Percentiles rank a stretch among this genome's conserved stretches.
Conservation (phyloP, 257 asterid species). For the Sherardia arvensis region DNA sequence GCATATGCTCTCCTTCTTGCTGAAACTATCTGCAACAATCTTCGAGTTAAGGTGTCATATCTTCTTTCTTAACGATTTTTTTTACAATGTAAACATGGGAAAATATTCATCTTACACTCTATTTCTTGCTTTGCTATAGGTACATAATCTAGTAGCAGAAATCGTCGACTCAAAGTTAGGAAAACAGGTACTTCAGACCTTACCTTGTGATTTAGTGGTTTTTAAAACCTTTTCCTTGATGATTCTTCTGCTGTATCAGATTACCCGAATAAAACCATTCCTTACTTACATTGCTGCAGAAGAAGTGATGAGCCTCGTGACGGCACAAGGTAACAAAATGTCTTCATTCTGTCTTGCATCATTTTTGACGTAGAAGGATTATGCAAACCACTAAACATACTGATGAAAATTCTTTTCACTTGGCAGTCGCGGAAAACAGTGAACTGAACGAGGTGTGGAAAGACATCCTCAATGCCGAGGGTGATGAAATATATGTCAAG, state of each 20-base stretch:
- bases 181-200: conserved; percentile 54
- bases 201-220: too few species aligned
- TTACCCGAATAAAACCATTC: conserved; percentile 70
- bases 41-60: conserved; percentile 62
- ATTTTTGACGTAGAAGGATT: background rate
- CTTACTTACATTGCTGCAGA: conserved; percentile 86
- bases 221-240: too few species aligned
- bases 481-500: conserved; percentile 95
- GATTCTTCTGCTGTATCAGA: conserved; percentile 31
- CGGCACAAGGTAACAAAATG: conserved; percentile 73
- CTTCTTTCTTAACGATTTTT: background rate
- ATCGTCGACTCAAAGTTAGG: conserved; percentile 84
- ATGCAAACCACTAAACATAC: background rate
- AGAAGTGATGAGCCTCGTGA: conserved; percentile 97
- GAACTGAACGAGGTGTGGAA: conserved; percentile 92
- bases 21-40: conserved; percentile 69
- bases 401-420: conserved; percentile 7
- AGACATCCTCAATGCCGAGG: conserved; percentile 83
- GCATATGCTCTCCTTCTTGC: conserved; percentile 94
- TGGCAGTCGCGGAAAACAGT: conserved; percentile 72
- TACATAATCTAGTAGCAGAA: conserved; percentile 90
- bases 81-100: background rate
- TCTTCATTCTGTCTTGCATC: background rate
- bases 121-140: conserved; percentile 33
- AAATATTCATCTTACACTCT: background rate